Evolutionary conservation across 2,329 filamentous ascomycete species (phyloP), one percentile per base, ranked within the genome.

Genomic region (Stenocarpella maydis): DNA sequence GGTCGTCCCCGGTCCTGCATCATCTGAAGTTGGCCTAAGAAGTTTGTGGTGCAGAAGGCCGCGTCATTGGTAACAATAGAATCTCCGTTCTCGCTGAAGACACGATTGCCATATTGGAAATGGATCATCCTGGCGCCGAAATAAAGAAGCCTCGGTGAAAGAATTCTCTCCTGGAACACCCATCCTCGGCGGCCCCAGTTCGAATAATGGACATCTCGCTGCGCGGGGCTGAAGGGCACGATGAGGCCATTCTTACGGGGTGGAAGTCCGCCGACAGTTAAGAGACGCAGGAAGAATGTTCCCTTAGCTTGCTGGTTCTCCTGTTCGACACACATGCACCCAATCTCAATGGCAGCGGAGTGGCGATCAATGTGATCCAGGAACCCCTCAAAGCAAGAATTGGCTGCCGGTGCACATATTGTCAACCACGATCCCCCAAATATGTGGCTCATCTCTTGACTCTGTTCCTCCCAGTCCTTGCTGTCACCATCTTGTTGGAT

Each of bases 41-140:
- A 28, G 7, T 50, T 37, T 17, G 54, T 49, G 8, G 28, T 17
- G 28, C 12, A 21, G n/a, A 17, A 7, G 10, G 3, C 12, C 2
- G 2, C 31, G 17, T 15, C 21, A n/a, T n/a, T n/a, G n/a, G n/a
- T 24, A 41, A 43, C 9, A 5, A 21, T 0, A 7, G 19, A 37
- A 39, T 15, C 37, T 12, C 60, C 28, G 4, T 49, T 8, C 7
- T 64, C 43, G 10, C 60, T 64, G n/a, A 6, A 3, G 7, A 50
- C 3, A 37, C 12, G 7, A 15, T 64, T 2, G 8, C 43, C 28
- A 3, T 50, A n/a, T 7, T 64, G 60, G n/a, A 64, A 64, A 15
- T 64, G 60, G 2, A 64, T 39, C 43, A 26, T 64, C 31, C 43
- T 49, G 39, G 54, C 39, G 17, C 60, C 60, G 10, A 64, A 64